Conservation (phyloP, 2,329 filamentous ascomycete genomes). For the Fonsecaea multimorphosa region DNA sequence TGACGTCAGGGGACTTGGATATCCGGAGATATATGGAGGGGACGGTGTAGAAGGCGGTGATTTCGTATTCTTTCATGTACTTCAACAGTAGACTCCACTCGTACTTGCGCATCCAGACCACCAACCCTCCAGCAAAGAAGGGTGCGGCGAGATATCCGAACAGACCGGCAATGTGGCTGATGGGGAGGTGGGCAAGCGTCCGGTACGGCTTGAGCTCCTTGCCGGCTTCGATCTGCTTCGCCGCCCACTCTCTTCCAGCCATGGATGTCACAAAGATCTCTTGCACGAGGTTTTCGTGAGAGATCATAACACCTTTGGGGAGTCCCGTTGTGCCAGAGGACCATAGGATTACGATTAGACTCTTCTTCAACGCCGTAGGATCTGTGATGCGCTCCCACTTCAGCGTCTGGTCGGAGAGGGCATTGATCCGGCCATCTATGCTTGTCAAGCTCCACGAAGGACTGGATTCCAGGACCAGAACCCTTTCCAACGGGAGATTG, state of each 20-base stretch:
- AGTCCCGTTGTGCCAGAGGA: constrained; percentile 56
- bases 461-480: constrained; percentile 59
- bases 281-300: constrained; percentile 53
- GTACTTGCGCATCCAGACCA: constrained; percentile 70
- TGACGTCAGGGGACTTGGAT: constrained; percentile 62
- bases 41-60: constrained; percentile 65
- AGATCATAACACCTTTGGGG: constrained; percentile 54
- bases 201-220: constrained; percentile 43
- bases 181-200: constrained; percentile 55
- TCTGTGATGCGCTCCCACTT: constrained; percentile 64
- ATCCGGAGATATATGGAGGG: constrained; percentile 67
- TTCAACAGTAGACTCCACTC: constrained; percentile 62
- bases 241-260: constrained; percentile 35
- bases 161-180: constrained; percentile 56
- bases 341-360: constrained; percentile 55
- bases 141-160: constrained; percentile 56
- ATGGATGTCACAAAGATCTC: constrained; percentile 42
- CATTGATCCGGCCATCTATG: constrained; percentile 42
- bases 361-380: constrained; percentile 52
- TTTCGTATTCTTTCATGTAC: constrained; percentile 57
- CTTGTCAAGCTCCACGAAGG: constrained; percentile 46
- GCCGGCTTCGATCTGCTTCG: constrained; percentile 42
- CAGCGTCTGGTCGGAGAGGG: constrained; percentile 49
- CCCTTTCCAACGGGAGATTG: constrained; percentile 50
- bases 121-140: constrained; percentile 53